Evolutionary conservation across 2,329 filamentous ascomycete genomes (phyloP).

Genomic region (Colletotrichum destructivum): DNA sequence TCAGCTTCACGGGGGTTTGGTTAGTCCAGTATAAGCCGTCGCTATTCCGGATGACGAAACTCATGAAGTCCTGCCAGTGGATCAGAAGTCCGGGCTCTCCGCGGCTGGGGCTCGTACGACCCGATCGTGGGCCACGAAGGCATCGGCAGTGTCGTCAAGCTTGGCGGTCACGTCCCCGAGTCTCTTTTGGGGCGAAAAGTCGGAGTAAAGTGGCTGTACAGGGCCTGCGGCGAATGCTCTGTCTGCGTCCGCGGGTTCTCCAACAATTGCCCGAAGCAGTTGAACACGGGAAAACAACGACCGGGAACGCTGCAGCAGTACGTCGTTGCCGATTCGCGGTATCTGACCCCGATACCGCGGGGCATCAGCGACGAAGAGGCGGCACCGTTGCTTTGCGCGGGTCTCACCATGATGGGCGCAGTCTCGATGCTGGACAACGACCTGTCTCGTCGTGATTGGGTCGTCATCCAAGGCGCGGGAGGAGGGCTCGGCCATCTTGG

Average conservation of each 20-base stretch:
- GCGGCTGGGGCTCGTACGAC: slow-evolving; percentile 49
- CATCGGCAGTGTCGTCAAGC: slow-evolving; percentile 48
- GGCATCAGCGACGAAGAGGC: slow-evolving; percentile 44
- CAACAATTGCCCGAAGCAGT: slow-evolving; percentile 58
- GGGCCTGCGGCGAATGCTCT: slow-evolving; percentile 56
- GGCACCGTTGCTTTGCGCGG: slow-evolving; percentile 51
- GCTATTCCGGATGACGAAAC: too few species aligned
- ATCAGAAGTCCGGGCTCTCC: slow-evolving; percentile 50
- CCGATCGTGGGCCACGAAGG: slow-evolving; percentile 52
- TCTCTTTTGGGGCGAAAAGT: slow-evolving; percentile 54
- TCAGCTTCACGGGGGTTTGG: slow-evolving; percentile 26
- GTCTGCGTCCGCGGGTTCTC: slow-evolving; percentile 52
- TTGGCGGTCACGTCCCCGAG: slow-evolving; percentile 48
- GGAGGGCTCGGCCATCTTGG: slow-evolving; percentile 53
- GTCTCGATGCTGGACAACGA: slow-evolving; percentile 41
- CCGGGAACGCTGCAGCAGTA: slow-evolving; percentile 53
- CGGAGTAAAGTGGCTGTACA: slow-evolving; percentile 62
- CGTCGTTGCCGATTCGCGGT: slow-evolving; percentile 48
- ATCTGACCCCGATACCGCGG: slow-evolving; percentile 48
- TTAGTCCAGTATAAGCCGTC: not conserved
- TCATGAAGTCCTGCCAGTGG: slow-evolving; percentile 42
- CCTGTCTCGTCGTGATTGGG: slow-evolving; percentile 46
- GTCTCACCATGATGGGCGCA: slow-evolving; percentile 52
- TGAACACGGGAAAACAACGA: slow-evolving; percentile 57
- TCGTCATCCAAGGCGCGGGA: slow-evolving; percentile 51